Evolutionary conservation across 495 filamentous ascomycete genomes (phyloP).

Genomic region (Penicillium ochrochloron): DNA sequence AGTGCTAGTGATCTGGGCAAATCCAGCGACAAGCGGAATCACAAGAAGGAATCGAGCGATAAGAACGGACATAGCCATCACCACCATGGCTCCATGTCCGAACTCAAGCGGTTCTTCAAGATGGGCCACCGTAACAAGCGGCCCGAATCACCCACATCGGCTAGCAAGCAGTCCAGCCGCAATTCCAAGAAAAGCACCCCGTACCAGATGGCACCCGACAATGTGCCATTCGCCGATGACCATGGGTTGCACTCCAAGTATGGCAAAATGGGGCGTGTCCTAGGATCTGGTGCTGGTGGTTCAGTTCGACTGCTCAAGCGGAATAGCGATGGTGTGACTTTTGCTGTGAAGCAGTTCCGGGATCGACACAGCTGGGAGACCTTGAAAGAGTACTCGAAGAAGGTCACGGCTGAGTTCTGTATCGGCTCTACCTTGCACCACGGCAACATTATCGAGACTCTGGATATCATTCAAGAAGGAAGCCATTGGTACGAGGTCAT

Average conservation of each 20-base stretch:
- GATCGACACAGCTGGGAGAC: constrained; percentile 92
- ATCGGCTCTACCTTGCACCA: constrained; percentile 97
- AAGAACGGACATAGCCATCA: constrained; percentile 43
- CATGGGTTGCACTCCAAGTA: constrained; percentile 91
- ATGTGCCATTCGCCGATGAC: constrained; percentile 91
- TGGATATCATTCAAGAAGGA: constrained; percentile 96
- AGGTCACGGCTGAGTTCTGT: constrained; percentile 99
- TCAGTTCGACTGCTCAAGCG: constrained; percentile 95
- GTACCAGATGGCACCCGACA: constrained; percentile 58
- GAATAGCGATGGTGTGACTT: constrained; percentile 85
- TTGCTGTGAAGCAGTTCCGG: constrained; percentile 97
- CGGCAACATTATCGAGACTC: constrained; percentile 96
- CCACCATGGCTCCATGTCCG: constrained; percentile 84
- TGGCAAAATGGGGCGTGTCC: constrained; percentile 89
- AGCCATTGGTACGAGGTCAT: constrained; percentile 98
- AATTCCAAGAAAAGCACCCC: constrained; percentile 62
- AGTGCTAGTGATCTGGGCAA: constrained; percentile 53
- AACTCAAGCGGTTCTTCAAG: constrained; percentile 92
- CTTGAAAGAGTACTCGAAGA: constrained; percentile 95
- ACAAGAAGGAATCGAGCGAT: constrained; percentile 46
- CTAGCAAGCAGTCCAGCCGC: constrained; percentile 46
- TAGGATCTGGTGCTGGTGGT: constrained; percentile 93
- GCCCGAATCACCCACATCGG: constrained; percentile 59
- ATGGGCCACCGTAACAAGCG: constrained; percentile 71
- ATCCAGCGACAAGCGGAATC: constrained; percentile 49